These are phyloP conservation scores for Xylariaceae sp. DNA, from an alignment of 2,329 filamentous ascomycete genomes.

Conservation along the genomic window DNA sequence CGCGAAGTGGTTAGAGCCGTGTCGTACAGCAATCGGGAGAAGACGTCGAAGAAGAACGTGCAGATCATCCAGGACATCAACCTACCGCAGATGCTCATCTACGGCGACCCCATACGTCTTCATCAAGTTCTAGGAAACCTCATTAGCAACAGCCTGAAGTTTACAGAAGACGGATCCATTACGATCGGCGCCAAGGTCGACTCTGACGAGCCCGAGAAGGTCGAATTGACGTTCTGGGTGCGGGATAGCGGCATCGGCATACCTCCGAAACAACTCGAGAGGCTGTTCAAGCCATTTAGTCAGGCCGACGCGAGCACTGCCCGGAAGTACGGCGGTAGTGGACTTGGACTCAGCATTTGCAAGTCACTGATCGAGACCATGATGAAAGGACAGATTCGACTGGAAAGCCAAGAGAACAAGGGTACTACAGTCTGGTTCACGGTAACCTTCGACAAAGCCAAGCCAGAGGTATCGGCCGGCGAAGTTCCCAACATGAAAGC, in stretches of 20 bases:
- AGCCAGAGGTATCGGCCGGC: constrained; percentile 52
- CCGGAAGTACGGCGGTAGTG: constrained; percentile 85
- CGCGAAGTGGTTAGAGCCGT: constrained; percentile 61
- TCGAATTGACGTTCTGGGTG: constrained; percentile 78
- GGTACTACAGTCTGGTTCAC: constrained; percentile 75
- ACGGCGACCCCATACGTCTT: constrained; percentile 60
- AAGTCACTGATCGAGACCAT: constrained; percentile 91
- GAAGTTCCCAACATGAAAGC: constrained; percentile 41
- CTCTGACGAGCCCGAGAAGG: constrained; percentile 61
- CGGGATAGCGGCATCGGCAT: constrained; percentile 90
- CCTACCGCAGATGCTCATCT: constrained; percentile 66
- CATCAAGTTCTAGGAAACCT: constrained; percentile 74
- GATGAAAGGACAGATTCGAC: constrained; percentile 78
- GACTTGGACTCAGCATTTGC: constrained; percentile 87
- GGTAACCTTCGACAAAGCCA: constrained; percentile 78
- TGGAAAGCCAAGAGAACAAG: constrained; percentile 68
- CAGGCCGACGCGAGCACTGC: constrained; percentile 89
- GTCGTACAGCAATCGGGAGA: constrained; percentile 60
- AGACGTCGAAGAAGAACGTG: constrained; percentile 57
- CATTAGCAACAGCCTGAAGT: constrained; percentile 89
- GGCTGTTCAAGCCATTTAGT: constrained; percentile 87
- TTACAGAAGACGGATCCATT: constrained; percentile 80
- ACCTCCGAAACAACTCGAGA: constrained; percentile 71
- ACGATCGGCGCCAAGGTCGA: constrained; percentile 74
- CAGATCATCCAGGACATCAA: constrained; percentile 66